These are phyloP conservation scores for Cladochytrium replicatum DNA, from an alignment of 192 early-diverging fungal genomes.

Conservation along the genomic window DNA sequence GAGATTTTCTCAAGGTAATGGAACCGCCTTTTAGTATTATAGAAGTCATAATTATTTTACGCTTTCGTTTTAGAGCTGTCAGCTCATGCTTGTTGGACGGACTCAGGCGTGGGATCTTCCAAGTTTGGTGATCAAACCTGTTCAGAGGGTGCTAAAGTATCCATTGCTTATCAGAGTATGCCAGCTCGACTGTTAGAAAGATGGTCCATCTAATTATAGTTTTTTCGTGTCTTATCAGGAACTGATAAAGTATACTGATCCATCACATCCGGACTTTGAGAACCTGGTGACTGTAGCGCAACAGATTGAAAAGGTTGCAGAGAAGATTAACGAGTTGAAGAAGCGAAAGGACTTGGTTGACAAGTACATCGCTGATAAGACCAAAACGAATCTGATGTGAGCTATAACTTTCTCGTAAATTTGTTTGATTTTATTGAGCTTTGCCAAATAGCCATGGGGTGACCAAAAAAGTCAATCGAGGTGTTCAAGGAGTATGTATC, in stretches of 20 bases:
- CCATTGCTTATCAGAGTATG: conserved; percentile 71
- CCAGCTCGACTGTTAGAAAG: conserved; percentile 4
- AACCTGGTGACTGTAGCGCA: conserved; percentile 33
- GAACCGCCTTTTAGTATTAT: conserved; percentile 4
- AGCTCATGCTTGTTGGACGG: conserved; percentile 48
- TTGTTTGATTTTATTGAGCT: background rate
- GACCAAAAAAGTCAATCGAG: conserved; percentile 56
- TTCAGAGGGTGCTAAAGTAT: conserved; percentile 96
- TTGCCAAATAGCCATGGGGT: conserved; percentile 55
- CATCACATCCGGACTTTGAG: conserved; percentile 46
- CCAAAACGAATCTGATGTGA: conserved; percentile 58
- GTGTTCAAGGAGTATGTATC: conserved; percentile 22
- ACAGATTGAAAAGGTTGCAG: conserved; percentile 57
- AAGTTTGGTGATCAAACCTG: conserved; percentile 87
- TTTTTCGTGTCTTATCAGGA: conserved; percentile 19
- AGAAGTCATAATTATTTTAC: conserved; percentile 8
- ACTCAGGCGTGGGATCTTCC: conserved; percentile 89
- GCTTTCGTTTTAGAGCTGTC: conserved; percentile 39
- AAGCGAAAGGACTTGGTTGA: conserved; percentile 78
- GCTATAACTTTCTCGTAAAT: conserved; percentile 7
- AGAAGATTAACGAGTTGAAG: conserved; percentile 78
- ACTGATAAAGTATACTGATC: conserved; percentile 46
- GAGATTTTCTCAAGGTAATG: conserved; percentile 38
- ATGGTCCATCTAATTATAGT: background rate
- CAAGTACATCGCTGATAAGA: conserved; percentile 66